phyloP scores from a whole-genome alignment of 768 basidiomycete genomes.

The Pseudohyphozyma bogoriensis region DNA sequence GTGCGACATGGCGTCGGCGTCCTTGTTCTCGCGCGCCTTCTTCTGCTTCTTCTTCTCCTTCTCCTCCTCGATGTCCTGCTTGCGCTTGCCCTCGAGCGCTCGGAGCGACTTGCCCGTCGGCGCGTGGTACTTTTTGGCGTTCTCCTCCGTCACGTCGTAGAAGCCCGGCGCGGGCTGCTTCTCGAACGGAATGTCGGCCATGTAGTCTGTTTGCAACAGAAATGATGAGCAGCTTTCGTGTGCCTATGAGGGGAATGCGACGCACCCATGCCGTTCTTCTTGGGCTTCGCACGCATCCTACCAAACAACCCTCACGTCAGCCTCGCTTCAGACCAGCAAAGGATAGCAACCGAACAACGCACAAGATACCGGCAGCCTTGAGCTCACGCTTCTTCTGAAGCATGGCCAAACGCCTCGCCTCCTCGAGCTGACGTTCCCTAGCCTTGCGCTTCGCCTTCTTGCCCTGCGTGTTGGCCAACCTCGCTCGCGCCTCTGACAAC shows the following conservation, averaged over 20 bases:
- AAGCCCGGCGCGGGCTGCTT: conserved; percentile 92
- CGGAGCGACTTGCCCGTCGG: conserved; percentile 39
- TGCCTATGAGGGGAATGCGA: not conserved
- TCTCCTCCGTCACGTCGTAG: conserved; percentile 92
- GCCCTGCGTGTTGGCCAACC: conserved; percentile 96
- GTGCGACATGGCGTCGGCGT: conserved; percentile 59
- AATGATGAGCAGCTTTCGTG: conserved; percentile 10
- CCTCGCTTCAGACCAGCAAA: conserved; percentile 1
- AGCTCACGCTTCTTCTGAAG: conserved; percentile 95
- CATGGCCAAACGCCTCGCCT: conserved; percentile 84
- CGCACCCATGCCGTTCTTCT: conserved; percentile 83
- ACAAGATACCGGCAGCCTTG: conserved; percentile 95
- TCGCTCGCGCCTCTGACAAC: conserved; percentile 95
- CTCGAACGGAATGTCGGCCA: conserved; percentile 96
- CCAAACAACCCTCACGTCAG: not conserved
- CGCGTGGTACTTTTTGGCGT: conserved; percentile 71
- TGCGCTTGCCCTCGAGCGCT: conserved; percentile 52
- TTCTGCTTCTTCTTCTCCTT: conserved; percentile 83
- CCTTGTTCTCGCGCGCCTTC: conserved; percentile 53
- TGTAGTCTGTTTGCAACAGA: conserved; percentile 55
- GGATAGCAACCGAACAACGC: conserved; percentile 39
- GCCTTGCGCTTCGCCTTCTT: conserved; percentile 99
- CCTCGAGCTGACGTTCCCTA: conserved; percentile 90
- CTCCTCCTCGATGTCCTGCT: conserved; percentile 83
- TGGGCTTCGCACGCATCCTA: conserved; percentile 85